phyloP scores from a whole-genome alignment of 2,329 filamentous ascomycete genomes.

The Ophiocordyceps polyrhachis-furcata region DNA sequence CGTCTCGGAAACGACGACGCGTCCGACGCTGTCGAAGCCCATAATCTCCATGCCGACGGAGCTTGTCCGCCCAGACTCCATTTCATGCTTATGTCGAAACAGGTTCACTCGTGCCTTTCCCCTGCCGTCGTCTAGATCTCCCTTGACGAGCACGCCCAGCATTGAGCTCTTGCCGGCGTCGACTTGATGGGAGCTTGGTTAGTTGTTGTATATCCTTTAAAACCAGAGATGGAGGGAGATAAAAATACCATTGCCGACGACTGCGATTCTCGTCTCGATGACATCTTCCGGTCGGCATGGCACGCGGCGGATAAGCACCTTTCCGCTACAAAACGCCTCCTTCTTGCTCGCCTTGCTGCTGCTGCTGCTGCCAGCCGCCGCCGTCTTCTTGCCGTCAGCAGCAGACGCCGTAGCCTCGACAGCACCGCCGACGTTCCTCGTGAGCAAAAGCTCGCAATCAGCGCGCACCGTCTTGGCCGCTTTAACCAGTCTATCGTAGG shows the following conservation, averaged over 20 bases:
- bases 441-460: constrained; percentile 67
- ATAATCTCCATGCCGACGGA: constrained; percentile 98
- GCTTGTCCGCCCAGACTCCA: constrained; percentile 86
- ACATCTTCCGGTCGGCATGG: constrained; percentile 65
- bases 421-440: constrained; percentile 71
- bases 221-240: background rate
- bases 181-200: constrained; percentile 26
- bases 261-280: constrained; percentile 89
- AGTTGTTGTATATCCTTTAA: constrained; percentile 1
- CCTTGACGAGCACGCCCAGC: constrained; percentile 88
- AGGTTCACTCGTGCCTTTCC: constrained; percentile 88
- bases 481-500: constrained; percentile 44
- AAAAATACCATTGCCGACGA: constrained; percentile 67
- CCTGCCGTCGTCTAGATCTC: constrained; percentile 82
- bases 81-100: constrained; percentile 94
- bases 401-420: constrained; percentile 41
- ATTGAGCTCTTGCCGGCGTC: constrained; percentile 96
- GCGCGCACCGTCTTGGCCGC: constrained; percentile 49
- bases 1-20: constrained; percentile 63
- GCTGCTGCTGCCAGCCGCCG: constrained; percentile 16
- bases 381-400: constrained; percentile 41
- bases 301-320: constrained; percentile 61
- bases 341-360: background rate
- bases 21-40: constrained; percentile 79
- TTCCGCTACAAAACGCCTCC: constrained; percentile 45